Conservation (phyloP, 2,329 filamentous ascomycete genomes). For the Chaetomiaceae sp. region DNA sequence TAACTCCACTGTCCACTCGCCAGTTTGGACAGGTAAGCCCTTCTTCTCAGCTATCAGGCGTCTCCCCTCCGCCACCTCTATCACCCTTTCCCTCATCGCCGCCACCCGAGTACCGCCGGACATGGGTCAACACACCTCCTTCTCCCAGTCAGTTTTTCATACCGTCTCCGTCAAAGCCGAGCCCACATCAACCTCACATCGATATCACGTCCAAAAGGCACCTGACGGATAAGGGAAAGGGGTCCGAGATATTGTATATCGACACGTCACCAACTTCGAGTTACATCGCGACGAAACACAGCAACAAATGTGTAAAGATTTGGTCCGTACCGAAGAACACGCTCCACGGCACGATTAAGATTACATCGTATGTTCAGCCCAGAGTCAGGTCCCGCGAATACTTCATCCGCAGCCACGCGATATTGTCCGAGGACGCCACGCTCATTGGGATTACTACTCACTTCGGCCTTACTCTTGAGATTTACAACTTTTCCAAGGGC, state of each 20-base stretch:
- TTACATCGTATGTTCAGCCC: conserved; percentile 37
- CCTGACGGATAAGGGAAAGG: conserved; percentile 24
- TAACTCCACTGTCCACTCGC: background rate
- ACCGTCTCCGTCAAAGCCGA: background rate
- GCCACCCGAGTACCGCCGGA: conserved; percentile 12
- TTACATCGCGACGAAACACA: conserved; percentile 32
- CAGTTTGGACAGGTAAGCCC: background rate
- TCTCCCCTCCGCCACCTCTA: background rate
- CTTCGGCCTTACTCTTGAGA: conserved; percentile 37
- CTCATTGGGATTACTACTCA: conserved; percentile 36
- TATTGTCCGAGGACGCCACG: conserved; percentile 36
- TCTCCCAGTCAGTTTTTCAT: background rate
- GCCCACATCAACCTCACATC: conserved; percentile 4
- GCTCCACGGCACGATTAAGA: conserved; percentile 33
- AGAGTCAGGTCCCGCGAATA: conserved; percentile 38
- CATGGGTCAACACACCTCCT: background rate
- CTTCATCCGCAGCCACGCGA: conserved; percentile 39
- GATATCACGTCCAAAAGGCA: conserved; percentile 17
- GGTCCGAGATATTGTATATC: conserved; percentile 33
- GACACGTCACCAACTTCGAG: conserved; percentile 32
- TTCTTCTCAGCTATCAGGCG: background rate
- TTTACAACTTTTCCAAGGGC: conserved; percentile 37
- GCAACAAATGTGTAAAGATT: conserved; percentile 28
- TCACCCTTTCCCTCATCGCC: conserved; percentile 1
- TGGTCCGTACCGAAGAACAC: conserved; percentile 25